Evolutionary conservation across 2,329 filamentous ascomycete species (phyloP), one percentile per base, ranked within the genome.

Genomic region (Chaetomiaceae sp.): DNA sequence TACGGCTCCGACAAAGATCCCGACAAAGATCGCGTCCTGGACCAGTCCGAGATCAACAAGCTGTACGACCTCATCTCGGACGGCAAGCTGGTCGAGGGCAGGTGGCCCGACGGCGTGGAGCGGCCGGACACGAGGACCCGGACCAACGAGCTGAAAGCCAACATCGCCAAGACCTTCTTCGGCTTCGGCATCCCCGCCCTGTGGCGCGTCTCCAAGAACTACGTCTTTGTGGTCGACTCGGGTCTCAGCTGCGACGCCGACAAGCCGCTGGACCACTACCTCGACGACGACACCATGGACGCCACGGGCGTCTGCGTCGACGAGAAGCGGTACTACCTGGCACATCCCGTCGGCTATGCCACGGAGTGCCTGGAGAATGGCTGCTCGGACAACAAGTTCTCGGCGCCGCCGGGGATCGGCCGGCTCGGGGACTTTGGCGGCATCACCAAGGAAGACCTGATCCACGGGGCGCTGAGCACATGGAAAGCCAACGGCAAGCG

Each of bases 221-320:
- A 61, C 22, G 61, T 64, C 12, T 71, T 72, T 40, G 50, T 72
- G 38, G 47, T 71, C 37, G 65, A 70, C 61, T 64, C 66, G n/a
- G 69, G 66, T 33, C 45, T 45, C 23, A 54, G 38, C 38, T 71
- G 68, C 57, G 53, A 54, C 45, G 47, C 7, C 5, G 25, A 53
- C 40, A 54, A 62, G 20, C 62, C 64, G 2, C 25, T 61, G 7
- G 31, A 12, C 53, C 43, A 63, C 33, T 66, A 66, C 55, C 43
- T 69, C 29, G 47, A 40, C n/a, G 54, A 61, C 43, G 53, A 61
- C 15, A 59, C 58, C 14, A 51, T 49, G 37, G 45, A 66, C 8
- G 51, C 36, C 17, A 67, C 64, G 12, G 57, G 53, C 8, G 63
- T 43, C 54, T 71, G 68, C 56, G 50, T 58, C 53, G 47, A 68